phyloP scores from a whole-genome alignment of 2,329 filamentous ascomycete genomes.

The Periconia sp. region DNA sequence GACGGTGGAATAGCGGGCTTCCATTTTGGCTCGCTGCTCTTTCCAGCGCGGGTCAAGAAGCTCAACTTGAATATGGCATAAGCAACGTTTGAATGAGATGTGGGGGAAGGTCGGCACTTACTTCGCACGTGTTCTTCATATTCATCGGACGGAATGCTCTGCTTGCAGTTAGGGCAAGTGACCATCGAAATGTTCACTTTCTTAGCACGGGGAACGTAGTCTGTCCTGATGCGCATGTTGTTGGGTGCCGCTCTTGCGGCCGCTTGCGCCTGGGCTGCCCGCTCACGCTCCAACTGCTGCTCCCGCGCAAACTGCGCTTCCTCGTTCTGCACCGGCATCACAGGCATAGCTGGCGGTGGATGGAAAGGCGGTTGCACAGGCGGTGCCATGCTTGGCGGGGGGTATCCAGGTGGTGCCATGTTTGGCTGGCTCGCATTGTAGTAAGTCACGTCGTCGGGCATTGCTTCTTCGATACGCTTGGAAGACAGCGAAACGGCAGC shows the following conservation, averaged over 20 bases:
- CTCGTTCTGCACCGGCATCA: constrained; percentile 30
- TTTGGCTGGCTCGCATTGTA: constrained; percentile 37
- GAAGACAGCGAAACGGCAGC: constrained; percentile 85
- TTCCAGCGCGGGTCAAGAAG: constrained; percentile 93
- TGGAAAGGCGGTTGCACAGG: constrained; percentile 30
- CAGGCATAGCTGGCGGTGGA: constrained; percentile 25
- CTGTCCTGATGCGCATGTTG: constrained; percentile 87
- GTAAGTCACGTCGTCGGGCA: constrained; percentile 70
- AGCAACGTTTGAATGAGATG: constrained; percentile 26
- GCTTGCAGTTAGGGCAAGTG: constrained; percentile 89
- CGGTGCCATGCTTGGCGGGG: constrained; percentile 29
- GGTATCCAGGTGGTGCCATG: constrained; percentile 28
- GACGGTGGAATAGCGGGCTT: constrained; percentile 80
- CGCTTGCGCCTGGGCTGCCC: constrained; percentile 76
- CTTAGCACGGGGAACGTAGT: constrained; percentile 82
- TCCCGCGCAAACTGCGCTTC: constrained; percentile 40
- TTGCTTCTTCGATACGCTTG: constrained; percentile 89
- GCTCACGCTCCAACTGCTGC: constrained; percentile 54
- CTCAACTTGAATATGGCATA: constrained; percentile 63
- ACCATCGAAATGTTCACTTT: constrained; percentile 67
- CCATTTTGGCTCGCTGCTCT: constrained; percentile 87
- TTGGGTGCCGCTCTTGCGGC: constrained; percentile 69
- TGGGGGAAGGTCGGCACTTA: constrained; percentile 45
- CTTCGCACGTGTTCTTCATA: constrained; percentile 90
- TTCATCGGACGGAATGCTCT: constrained; percentile 83